Conservation (phyloP, 1,139 yeast species). For the Yamadazyma diospyri region DNA sequence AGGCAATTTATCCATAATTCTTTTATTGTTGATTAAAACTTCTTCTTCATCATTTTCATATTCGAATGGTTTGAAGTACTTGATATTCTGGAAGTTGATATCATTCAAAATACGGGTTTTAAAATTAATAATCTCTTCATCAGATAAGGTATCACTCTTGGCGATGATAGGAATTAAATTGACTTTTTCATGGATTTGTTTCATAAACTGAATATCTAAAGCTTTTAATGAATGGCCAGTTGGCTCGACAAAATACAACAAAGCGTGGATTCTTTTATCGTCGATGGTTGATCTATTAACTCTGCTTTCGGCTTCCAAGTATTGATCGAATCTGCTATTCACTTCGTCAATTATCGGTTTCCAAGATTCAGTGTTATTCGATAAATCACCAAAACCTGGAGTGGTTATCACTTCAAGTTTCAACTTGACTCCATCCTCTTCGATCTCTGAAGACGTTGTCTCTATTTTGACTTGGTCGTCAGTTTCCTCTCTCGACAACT, state of each 20-base stretch:
- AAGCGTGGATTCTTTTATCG: conserved; percentile 84
- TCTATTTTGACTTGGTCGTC: conserved; percentile 45
- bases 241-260: conserved; percentile 90
- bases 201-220: conserved; percentile 86
- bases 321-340: conserved; percentile 79
- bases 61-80: conserved; percentile 73
- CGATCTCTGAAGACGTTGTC: conserved; percentile 69
- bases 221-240: conserved; percentile 93
- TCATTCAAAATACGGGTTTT: conserved; percentile 76
- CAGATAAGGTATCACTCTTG: conserved; percentile 89
- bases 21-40: conserved; percentile 59
- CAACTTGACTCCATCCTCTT: conserved; percentile 90
- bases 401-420: conserved; percentile 83
- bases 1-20: conserved; percentile 72
- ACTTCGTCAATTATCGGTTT: conserved; percentile 90
- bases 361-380: conserved; percentile 89
- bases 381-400: conserved; percentile 91
- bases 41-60: conserved; percentile 89
- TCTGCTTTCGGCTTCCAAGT: conserved; percentile 87
- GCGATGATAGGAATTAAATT: conserved; percentile 94
- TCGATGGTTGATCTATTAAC: conserved; percentile 69
- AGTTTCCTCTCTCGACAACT: conserved; percentile 12
- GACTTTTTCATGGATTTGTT: conserved; percentile 84
- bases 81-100: conserved; percentile 70
- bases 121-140: conserved; percentile 74